Conservation (phyloP, 306 rosid genomes). For the Citrullus mucosospermus region DNA sequence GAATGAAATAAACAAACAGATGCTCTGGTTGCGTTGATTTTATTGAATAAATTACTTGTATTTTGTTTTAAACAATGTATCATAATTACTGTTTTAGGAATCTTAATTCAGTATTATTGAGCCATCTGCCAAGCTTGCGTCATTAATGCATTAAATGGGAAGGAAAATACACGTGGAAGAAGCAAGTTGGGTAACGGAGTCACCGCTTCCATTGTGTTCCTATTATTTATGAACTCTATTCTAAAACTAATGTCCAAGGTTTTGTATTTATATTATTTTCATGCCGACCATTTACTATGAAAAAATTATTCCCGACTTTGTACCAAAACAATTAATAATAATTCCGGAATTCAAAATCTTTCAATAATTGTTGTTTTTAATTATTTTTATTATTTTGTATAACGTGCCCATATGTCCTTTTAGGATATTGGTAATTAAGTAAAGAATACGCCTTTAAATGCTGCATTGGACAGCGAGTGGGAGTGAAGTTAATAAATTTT, state of each 20-base stretch:
- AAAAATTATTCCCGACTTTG: too few relatives aligned
- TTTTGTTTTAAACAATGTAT: neutral
- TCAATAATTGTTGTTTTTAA: neutral
- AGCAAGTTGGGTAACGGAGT: neutral
- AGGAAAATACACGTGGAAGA: neutral
- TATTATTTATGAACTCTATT: neutral
- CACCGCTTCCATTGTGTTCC: neutral
- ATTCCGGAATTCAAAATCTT: neutral
- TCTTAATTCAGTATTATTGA: neutral
- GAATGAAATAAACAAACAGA: neutral
- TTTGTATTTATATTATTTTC: neutral
- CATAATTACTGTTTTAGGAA: neutral
- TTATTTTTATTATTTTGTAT: neutral
- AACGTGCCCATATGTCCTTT: neutral
- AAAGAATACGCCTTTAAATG: neutral
- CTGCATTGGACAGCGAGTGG: neutral
- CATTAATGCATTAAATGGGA: neutral
- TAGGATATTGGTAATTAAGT: neutral
- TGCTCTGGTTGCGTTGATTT: neutral
- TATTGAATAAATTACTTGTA: neutral
- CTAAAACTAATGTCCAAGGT: neutral
- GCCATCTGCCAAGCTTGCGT: neutral
- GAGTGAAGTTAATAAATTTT: neutral
- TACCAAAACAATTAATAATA: neutral
- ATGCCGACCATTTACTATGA: neutral